phyloP scores from a whole-genome alignment of 78 protist genomes.

The Speleostelium caveatum region DNA sequence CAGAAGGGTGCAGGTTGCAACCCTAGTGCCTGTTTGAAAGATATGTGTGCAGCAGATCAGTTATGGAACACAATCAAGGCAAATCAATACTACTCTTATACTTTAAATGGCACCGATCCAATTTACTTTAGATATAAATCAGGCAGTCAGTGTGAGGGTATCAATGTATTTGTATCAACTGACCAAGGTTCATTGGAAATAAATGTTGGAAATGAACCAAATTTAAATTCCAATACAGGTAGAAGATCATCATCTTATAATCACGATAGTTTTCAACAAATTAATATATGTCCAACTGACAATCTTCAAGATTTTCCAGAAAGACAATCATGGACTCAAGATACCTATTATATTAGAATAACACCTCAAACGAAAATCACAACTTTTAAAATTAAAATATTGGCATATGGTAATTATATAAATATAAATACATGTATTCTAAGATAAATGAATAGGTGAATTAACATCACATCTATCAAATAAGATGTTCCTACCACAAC shows the following conservation, averaged over 20 bases:
- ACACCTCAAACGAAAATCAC: not conserved
- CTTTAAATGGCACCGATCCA: not conserved
- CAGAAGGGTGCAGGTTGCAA: conserved; percentile 1
- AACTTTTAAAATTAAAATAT: conserved; percentile 1
- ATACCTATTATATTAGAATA: conserved; percentile 35
- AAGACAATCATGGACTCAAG: conserved; percentile 12
- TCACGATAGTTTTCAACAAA: conserved; percentile 23
- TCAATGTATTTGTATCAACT: not conserved
- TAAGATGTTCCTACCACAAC: not conserved
- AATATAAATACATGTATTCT: too few species aligned
- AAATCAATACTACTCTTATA: not conserved
- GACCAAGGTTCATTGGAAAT: conserved; percentile 18
- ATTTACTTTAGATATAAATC: conserved; percentile 32
- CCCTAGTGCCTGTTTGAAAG: not conserved
- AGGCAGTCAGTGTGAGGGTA: conserved; percentile 25
- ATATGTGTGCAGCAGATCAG: not conserved
- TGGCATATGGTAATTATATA: not conserved
- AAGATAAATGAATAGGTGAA: too few species aligned
- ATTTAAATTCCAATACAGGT: not conserved
- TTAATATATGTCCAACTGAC: conserved; percentile 46
- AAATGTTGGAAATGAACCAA: not conserved
- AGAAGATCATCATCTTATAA: not conserved
- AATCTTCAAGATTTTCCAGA: too few species aligned
- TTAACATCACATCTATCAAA: not conserved
- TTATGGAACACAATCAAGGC: conserved; percentile 43